Percentiles rank a stretch among this genome's conserved stretches.
These are phyloP conservation scores for Posidonia australis DNA, from an alignment of 106 monocot genomes.

Conservation along the genomic window DNA sequence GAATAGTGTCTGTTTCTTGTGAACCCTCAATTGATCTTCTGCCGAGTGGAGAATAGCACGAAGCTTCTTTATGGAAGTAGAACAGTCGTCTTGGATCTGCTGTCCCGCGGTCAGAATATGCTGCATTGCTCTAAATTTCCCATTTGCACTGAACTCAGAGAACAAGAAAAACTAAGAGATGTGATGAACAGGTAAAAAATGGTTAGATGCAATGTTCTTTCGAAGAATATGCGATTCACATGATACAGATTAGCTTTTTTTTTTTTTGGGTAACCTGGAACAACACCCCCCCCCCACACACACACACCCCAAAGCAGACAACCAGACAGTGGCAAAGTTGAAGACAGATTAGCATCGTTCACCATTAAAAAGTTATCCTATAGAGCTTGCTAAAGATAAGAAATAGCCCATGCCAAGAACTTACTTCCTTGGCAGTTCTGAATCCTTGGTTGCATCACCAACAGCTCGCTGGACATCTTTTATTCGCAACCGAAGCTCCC, in stretches of 20 bases:
- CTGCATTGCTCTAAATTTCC: slow-evolving; percentile 50
- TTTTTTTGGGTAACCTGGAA: too few species aligned
- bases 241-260: too few species aligned
- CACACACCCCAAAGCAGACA: too few species aligned
- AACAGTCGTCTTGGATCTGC: slow-evolving; percentile 40
- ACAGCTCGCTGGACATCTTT: slow-evolving; percentile 67
- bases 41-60: slow-evolving; percentile 32
- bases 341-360: too few species aligned
- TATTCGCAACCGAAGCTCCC: slow-evolving; percentile 55
- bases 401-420: not conserved
- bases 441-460: slow-evolving; percentile 80
- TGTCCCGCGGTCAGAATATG: slow-evolving; percentile 36
- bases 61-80: slow-evolving; percentile 32
- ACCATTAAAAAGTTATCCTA: too few species aligned
- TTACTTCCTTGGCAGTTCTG: slow-evolving; percentile 74
- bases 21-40: slow-evolving; percentile 27
- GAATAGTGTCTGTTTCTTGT: slow-evolving; percentile 38
- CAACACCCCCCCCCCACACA: too few species aligned
- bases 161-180: not conserved
- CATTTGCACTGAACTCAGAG: slow-evolving; percentile 21
- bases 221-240: too few species aligned
- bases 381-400: too few species aligned
- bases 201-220: not conserved
- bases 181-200: not conserved
- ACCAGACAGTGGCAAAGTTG: too few species aligned